Conservation (phyloP, 176 grass and related monocot genomes). For the Stipa capillata region DNA sequence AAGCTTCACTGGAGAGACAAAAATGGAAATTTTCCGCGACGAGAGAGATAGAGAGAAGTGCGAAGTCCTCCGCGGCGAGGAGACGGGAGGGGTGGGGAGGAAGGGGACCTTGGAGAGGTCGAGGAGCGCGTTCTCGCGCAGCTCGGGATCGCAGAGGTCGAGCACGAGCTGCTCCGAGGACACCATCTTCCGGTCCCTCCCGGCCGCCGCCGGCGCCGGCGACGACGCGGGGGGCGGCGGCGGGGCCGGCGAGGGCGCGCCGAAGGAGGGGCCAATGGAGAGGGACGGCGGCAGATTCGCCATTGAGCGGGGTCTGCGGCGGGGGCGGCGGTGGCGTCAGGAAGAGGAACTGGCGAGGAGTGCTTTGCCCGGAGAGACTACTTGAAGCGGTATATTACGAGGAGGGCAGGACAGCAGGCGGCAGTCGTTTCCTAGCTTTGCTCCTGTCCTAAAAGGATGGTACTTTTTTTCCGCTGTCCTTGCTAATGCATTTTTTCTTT, state of each 20-base stretch:
- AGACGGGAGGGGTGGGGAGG: background rate
- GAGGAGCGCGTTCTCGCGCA: conserved; percentile 44
- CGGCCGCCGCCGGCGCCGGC: background rate
- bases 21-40: background rate
- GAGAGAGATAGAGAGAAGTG: background rate
- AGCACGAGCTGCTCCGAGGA: conserved; percentile 53
- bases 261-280: conserved; percentile 36
- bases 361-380: no score
- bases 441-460: no score
- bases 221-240: background rate
- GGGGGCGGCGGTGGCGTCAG: background rate
- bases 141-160: conserved; percentile 44
- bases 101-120: conserved; percentile 50
- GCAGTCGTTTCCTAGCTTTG: background rate
- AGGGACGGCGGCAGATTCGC: conserved; percentile 53
- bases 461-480: no score
- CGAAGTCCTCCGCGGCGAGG: background rate
- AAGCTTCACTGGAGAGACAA: background rate
- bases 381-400: background rate
- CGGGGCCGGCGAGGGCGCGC: conserved; percentile 14
- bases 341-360: background rate
- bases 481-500: no score
- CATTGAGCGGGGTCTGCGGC: conserved; percentile 33
- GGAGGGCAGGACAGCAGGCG: background rate
- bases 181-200: conserved; percentile 51